Conservation (phyloP, 495 filamentous ascomycete genomes). For the Neurospora sp. region DNA sequence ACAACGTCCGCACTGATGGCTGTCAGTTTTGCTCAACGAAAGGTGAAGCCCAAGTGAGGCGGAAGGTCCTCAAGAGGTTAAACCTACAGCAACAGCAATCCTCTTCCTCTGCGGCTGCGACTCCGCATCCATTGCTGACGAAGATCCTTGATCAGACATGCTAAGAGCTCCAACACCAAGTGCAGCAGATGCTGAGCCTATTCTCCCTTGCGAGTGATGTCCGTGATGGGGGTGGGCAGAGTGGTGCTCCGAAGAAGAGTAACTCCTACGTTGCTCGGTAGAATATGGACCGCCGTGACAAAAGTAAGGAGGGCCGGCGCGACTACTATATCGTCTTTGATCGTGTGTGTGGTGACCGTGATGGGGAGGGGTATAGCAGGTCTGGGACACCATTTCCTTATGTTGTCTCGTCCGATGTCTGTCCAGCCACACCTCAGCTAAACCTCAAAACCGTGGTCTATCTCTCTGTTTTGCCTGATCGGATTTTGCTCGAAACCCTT, state of each 20-base stretch:
- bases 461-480: not conserved
- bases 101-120: conserved; percentile 40
- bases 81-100: conserved; percentile 61
- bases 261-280: conserved; percentile 5
- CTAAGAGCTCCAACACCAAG: conserved; percentile 24
- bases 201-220: not conserved
- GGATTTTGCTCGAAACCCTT: not conserved
- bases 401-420: not conserved
- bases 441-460: not conserved
- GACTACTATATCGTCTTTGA: conserved; percentile 31
- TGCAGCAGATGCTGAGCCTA: not conserved
- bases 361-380: conserved; percentile 21
- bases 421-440: conserved; percentile 9
- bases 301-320: conserved; percentile 26
- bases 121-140: conserved; percentile 22
- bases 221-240: not conserved
- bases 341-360: conserved; percentile 9
- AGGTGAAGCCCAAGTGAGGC: not conserved
- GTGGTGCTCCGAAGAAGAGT: not conserved
- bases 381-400: conserved; percentile 32
- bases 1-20: conserved; percentile 71
- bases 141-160: conserved; percentile 30
- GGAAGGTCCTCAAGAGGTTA: not conserved
- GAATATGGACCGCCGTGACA: conserved; percentile 24
- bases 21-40: conserved; percentile 3